Percentiles rank a stretch among this genome's conserved stretches.
These are phyloP conservation scores for Penicillium salamii DNA, from an alignment of 495 filamentous ascomycete genomes.

Conservation along the genomic window DNA sequence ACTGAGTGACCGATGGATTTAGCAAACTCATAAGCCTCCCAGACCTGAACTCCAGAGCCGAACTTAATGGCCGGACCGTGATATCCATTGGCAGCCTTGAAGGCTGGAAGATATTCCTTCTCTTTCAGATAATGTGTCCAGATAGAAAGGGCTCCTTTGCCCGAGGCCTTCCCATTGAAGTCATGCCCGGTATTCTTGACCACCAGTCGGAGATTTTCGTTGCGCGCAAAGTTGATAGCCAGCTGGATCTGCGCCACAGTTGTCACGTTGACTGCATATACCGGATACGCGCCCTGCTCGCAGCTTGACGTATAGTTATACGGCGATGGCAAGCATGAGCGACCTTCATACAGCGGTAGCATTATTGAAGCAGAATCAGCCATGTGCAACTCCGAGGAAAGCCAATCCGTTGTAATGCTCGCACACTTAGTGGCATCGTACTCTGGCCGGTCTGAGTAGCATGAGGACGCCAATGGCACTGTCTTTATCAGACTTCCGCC, in stretches of 20 bases:
- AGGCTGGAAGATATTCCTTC: conserved; percentile 3
- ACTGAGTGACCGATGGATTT: conserved; percentile 5
- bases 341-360: conserved; percentile 27
- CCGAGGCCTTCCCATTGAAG: conserved; percentile 57
- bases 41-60: conserved; percentile 10
- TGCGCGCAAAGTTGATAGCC: conserved; percentile 61
- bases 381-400: conserved; percentile 9
- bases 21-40: conserved; percentile 9
- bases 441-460: conserved; percentile 40
- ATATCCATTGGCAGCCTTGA: conserved; percentile 14
- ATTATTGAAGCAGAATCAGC: conserved; percentile 28
- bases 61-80: conserved; percentile 9
- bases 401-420: conserved; percentile 2
- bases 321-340: conserved; percentile 24
- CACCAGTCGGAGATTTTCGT: conserved; percentile 54
- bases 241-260: conserved; percentile 54
- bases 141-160: conserved; percentile 52
- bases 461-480: conserved; percentile 45
- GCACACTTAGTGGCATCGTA: conserved; percentile 39
- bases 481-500: conserved; percentile 47
- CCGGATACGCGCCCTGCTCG: conserved; percentile 49
- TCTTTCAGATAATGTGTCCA: conserved; percentile 62
- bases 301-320: conserved; percentile 34
- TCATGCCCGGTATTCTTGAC: conserved; percentile 75
- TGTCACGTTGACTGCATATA: conserved; percentile 57